Base-by-base conservation (phyloP, 257 asterid genomes). In the Dorcoceras hygrometricum region DNA sequence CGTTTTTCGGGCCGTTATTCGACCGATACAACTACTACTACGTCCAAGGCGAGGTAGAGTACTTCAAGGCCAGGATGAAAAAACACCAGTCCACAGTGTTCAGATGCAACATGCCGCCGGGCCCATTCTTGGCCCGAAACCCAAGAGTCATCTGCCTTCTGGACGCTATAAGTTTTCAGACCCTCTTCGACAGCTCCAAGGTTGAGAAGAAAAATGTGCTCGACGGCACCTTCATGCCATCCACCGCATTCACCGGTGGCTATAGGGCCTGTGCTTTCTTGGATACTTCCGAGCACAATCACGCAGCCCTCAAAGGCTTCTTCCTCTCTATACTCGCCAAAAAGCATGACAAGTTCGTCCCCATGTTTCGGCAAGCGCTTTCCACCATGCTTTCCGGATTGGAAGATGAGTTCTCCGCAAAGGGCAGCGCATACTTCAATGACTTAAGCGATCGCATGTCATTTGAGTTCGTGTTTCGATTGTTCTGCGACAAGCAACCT, bases 191-290 rank as follows among this genome's bases (percentile, higher is more conserved):
- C 78, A 82, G 61, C 34, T 83, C 97, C 51, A 84, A 71, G 22
- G 84, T 91, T 19, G 96, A 91, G 46, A 91, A 90, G 51, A 74
- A 25, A 14, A 63, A 86, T 67, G 86, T 91, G 8, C 90, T 91
- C 2, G 95, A 91, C 70, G 97, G 97, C 48, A 88, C 96, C 0
- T 91, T 14, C 86, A 66, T 91, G 77, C 97, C 97, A 4, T 80
- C 95, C n/a, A 71, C 87, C 8, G 29, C 75, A 18, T 82, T 75
- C 79, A 82, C 78, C 12, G 97, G 97, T 6, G 95, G 96, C 16
- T 80, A 80, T 24, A 84, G 97, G 2, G 61, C 87, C 19, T 86
- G 93, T 62, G 96, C 97, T 0, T 91, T 62, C 59, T 76, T 86
- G 1, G 97, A 88, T 43, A 76, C 96, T 0, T 76, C 84, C 0